Percentiles rank a stretch among this genome's conserved stretches.
Conservation (phyloP, 2,329 filamentous ascomycete genomes). For the Fusarium haematococcum region DNA sequence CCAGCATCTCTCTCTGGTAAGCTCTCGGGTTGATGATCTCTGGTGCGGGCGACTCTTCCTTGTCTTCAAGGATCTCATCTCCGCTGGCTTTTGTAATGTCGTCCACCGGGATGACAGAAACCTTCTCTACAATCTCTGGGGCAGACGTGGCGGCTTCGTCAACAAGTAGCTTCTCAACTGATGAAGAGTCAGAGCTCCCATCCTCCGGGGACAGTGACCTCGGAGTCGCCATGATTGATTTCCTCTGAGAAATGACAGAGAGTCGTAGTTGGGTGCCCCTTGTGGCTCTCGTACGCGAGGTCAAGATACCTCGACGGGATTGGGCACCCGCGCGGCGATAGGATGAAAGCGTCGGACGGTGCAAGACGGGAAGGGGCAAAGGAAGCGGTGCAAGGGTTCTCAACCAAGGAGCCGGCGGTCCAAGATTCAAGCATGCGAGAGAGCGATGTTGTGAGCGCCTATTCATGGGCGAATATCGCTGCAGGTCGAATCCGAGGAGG, state of each 20-base stretch:
- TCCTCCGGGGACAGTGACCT: background rate
- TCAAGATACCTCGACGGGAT: background rate
- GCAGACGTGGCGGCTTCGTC: background rate
- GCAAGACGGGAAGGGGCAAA: background rate
- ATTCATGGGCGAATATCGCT: background rate
- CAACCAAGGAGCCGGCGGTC: background rate
- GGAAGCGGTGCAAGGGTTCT: background rate
- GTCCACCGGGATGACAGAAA: slow-evolving; percentile 13
- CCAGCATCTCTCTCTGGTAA: slow-evolving; percentile 83
- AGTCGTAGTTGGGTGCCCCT: background rate
- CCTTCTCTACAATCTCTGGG: slow-evolving; percentile 29
- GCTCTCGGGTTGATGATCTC: slow-evolving; percentile 61
- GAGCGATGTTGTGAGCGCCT: background rate
- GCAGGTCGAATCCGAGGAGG: slow-evolving; percentile 12
- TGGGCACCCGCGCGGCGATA: background rate
- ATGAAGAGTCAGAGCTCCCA: slow-evolving; percentile 15
- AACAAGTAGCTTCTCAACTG: slow-evolving; percentile 5
- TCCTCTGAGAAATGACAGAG: background rate
- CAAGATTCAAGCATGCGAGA: background rate
- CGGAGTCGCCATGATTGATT: slow-evolving; percentile 6
- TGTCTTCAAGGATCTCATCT: background rate
- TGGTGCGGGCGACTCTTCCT: slow-evolving; percentile 9
- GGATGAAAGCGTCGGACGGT: background rate
- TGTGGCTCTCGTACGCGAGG: background rate
- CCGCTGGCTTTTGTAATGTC: background rate